phyloP scores from a whole-genome alignment of 768 basidiomycete genomes.

The Agaricus subrufescens region DNA sequence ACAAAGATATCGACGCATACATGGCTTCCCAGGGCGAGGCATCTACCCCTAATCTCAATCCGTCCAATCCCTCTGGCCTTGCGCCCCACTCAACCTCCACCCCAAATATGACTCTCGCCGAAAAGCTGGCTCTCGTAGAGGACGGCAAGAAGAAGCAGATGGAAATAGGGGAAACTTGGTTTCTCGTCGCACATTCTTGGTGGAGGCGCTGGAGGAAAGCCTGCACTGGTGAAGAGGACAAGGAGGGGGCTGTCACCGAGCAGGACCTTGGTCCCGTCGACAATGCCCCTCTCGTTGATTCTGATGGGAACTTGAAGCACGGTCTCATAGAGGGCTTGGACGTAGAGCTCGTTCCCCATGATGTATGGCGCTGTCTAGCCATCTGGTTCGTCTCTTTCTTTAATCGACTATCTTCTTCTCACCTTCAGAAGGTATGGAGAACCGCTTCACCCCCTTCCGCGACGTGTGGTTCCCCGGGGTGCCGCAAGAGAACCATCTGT shows the following conservation, averaged over 20 bases:
- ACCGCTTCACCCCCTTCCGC: constrained; percentile 50
- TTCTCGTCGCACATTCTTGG: constrained; percentile 67
- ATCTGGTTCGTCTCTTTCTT: constrained; percentile 52
- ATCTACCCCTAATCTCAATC: constrained; percentile 23
- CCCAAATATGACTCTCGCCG: constrained; percentile 27
- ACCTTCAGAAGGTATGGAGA: constrained; percentile 61
- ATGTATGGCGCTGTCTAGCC: constrained; percentile 64
- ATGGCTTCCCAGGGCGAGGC: constrained; percentile 56
- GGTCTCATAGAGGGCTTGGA: constrained; percentile 58
- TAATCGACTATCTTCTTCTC: constrained; percentile 1
- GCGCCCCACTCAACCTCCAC: constrained; percentile 15
- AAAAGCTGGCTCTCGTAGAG: constrained; percentile 51
- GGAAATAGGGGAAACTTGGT: constrained; percentile 73
- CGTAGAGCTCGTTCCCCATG: constrained; percentile 69
- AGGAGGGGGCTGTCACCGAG: constrained; percentile 59
- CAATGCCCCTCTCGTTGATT: constrained; percentile 62
- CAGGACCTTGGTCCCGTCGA: constrained; percentile 69
- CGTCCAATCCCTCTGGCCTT: constrained; percentile 13
- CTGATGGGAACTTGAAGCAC: constrained; percentile 40
- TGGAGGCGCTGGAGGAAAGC: constrained; percentile 73
- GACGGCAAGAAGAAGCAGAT: constrained; percentile 43
- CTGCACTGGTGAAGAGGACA: constrained; percentile 63
- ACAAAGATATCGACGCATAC: constrained; percentile 62
- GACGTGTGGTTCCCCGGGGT: constrained; percentile 64
- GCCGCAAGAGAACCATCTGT: constrained; percentile 44